Evolutionary conservation across 805 yeast species (phyloP), one percentile per base, ranked within the genome.

Genomic region (Diddensiella caesifluorescens): DNA sequence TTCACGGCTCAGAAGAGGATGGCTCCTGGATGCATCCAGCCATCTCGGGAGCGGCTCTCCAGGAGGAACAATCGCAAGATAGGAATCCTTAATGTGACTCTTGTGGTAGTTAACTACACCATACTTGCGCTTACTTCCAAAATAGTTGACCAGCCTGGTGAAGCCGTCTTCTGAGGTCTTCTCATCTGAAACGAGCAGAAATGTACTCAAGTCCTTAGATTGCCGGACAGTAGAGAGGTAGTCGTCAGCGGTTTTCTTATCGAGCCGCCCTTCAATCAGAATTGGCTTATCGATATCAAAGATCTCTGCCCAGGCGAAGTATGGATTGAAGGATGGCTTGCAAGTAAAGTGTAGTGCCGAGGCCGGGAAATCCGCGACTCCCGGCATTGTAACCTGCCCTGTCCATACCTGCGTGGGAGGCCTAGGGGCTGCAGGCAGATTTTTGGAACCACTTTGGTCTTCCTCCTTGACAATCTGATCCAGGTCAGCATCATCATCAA

Each of bases 211-310:
- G 54, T 78, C 78, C 51, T 84, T 67, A 1, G 79, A 62, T 5
- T 59, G 51, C 4, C 44, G 38, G 5, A 60, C 56, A 47, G 71
- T 70, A 21, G 57, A 49, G 46, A 85, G 60, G 54, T 85, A 85
- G 9, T 63, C 64, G 41, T 72, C 76, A 1, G 87, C 94, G 38
- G 62, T 67, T 4, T 48, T 42, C 3, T 65, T 54, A 52, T 75
- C 79, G 34, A 86, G 65, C 42, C 87, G 68, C 2, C 95, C 95
- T 46, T 76, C 80, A 34, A 84, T 62, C 22, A 64, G 63, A 49
- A 79, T 30, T n/a, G 56, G 51, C n/a, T 41, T 37, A 10, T 34
- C 35, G 13, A 47, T 19, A 40, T 50, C 48, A n/a, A 56, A 27
- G 6, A 48, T 35, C 4, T 48, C 40, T n/a, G 42, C 39, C 64